Evolutionary conservation across 192 early-diverging fungal species (phyloP).

Genomic region (Martensiomyces pterosporus): DNA sequence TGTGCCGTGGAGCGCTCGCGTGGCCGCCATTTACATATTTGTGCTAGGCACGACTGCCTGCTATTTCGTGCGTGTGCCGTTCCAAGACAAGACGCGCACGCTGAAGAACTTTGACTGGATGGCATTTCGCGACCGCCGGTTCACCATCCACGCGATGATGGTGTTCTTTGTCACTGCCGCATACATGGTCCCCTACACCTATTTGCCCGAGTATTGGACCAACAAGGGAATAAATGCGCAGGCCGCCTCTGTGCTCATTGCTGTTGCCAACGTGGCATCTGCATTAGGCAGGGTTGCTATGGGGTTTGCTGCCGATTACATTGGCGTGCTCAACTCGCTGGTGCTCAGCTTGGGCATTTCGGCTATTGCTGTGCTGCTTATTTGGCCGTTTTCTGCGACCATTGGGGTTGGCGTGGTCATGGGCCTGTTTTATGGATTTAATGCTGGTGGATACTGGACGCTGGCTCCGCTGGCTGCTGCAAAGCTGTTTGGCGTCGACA

Average conservation of each 20-base stretch:
- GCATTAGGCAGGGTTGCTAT: background rate
- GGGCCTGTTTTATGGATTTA: background rate
- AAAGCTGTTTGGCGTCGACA: conserved; percentile 3
- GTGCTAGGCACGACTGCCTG: conserved; percentile 6
- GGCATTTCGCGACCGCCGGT: background rate
- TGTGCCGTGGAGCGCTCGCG: conserved; percentile 19
- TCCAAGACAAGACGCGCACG: background rate
- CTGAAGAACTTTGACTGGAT: background rate
- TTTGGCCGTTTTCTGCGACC: conserved; percentile 1
- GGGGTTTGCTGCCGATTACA: background rate
- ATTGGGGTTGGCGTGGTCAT: background rate
- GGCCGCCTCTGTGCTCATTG: background rate
- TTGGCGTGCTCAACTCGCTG: conserved; percentile 1
- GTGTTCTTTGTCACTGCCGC: background rate
- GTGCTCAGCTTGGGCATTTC: background rate
- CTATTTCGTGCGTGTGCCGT: background rate
- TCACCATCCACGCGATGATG: background rate
- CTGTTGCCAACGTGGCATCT: conserved; percentile 2
- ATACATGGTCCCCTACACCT: conserved; percentile 2
- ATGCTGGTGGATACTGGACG: conserved; percentile 1
- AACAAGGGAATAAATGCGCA: background rate
- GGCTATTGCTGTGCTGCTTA: background rate
- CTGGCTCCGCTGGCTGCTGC: conserved; percentile 1
- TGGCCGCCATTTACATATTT: conserved; percentile 18
- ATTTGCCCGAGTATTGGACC: background rate